Base-by-base conservation (phyloP, 495 filamentous ascomycete species). In the Zalerion maritima region DNA sequence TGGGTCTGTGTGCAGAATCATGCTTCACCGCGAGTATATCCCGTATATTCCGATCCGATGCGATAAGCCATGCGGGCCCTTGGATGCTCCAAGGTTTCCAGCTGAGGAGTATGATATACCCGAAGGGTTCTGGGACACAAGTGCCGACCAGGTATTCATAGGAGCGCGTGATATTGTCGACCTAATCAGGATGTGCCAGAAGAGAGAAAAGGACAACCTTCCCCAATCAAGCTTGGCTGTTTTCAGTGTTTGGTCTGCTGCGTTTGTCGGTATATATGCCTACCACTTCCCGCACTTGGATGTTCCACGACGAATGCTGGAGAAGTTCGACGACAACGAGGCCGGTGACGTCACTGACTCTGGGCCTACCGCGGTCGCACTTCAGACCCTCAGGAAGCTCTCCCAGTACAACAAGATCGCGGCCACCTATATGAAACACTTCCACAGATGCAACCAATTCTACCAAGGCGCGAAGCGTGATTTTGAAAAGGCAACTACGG, bases 171-270 rank as follows among this genome's bases (percentile, higher is more conserved):
- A 78, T 27, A 75, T 87, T 46, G 69, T 83, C 41, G 76, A 86
- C 29, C 62, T 93, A 14, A 69, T 81, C 6, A 66, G 71, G 3
- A 76, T 75, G 11, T 82, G 79, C 41, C 65, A 81, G 41, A 37
- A 32, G 16, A 48, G 55, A 13, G 72, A 79, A 25, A 78, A 78
- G 42, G 61, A 63, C 23, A 61, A 64, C 7, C 58, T 84, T 5
- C 75, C 81, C 9, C 79, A 89, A 57, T 89, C 81, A 17, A 77
- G 82, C 0, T 67, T 86, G 22, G 69, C 85, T 8, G 72, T 78
- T 4, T 87, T 84, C 43, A 78, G 82, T 5, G 70, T 84, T 34
- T 89, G 81, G 60, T 78, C 78, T 35, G 79, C 79, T n/a, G 71
- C 71, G 0, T 80, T 84, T 37, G 54, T 62, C 2, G 72, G 69